phyloP scores from a whole-genome alignment of 768 basidiomycete species.

The Chalciporus sphaerocephalus region DNA sequence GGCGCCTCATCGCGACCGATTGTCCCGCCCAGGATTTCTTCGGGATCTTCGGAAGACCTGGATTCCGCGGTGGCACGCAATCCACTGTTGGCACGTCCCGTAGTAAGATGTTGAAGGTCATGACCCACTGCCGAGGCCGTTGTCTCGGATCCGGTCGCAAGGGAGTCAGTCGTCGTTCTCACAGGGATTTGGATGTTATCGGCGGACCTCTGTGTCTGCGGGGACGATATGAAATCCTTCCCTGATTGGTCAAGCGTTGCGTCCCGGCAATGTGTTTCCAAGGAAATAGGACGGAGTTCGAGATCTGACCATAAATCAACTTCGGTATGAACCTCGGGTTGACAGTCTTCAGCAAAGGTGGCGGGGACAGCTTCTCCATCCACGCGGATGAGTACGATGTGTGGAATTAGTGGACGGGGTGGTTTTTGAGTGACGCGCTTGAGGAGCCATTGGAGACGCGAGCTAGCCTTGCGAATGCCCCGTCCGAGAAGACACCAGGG shows the following conservation, averaged over 20 bases:
- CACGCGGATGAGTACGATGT: constrained; percentile 12
- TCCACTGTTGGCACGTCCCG: too few species aligned
- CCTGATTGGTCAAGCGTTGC: background rate
- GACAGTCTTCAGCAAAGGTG: constrained; percentile 2
- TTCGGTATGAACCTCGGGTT: background rate
- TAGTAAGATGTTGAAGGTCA: too few species aligned
- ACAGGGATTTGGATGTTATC: too few species aligned
- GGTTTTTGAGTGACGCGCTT: background rate
- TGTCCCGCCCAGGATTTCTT: too few species aligned
- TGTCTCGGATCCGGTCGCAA: too few species aligned
- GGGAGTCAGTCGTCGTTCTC: background rate
- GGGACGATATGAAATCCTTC: background rate
- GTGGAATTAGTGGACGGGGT: constrained; percentile 4
- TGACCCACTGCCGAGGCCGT: too few species aligned
- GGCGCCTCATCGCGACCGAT: too few species aligned
- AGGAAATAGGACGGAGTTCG: background rate
- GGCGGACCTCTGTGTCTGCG: too few species aligned
- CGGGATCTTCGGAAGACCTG: too few species aligned
- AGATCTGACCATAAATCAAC: background rate
- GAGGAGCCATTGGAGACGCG: background rate
- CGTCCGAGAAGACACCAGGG: constrained; percentile 6
- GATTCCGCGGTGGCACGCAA: too few species aligned
- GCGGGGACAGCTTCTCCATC: constrained; percentile 15
- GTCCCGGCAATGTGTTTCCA: background rate
- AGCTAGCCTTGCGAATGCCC: background rate